A percentile compares a stretch with the other conserved stretches of the same genome.
Conservation (phyloP, 176 grass and related monocot species). For the Cymbopogon citratus region DNA sequence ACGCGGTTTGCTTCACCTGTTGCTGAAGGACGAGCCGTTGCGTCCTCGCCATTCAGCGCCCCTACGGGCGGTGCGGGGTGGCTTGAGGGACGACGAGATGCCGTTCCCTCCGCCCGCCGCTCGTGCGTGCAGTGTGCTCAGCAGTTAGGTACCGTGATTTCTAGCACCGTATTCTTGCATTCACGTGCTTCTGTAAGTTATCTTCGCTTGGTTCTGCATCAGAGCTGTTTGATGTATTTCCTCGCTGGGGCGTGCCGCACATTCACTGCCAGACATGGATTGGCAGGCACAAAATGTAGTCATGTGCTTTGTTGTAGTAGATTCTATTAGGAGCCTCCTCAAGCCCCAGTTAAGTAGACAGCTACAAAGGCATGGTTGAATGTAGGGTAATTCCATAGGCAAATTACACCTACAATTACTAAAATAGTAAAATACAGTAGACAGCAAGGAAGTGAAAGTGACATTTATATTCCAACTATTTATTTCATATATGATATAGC, state of each 20-base stretch:
- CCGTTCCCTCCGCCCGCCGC: not conserved
- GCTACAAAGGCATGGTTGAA: not conserved
- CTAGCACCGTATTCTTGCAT: not conserved
- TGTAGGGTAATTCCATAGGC: not conserved
- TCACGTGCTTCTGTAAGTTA: not conserved
- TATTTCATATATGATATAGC: not conserved
- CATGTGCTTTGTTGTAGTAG: not conserved
- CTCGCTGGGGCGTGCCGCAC: not conserved
- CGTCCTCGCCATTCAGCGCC: not conserved
- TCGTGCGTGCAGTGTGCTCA: not conserved
- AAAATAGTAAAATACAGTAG: not conserved
- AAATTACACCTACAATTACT: not conserved
- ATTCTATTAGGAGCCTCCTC: not conserved
- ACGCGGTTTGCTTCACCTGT: no score
- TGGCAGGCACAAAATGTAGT: not conserved
- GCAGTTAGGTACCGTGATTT: not conserved
- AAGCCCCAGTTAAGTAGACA: not conserved
- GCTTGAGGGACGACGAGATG: not conserved
- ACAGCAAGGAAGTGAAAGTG: not conserved
- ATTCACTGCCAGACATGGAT: not conserved
- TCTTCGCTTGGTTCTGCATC: not conserved
- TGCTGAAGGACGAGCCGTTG: not conserved
- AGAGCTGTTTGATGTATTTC: not conserved
- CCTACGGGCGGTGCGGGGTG: not conserved
- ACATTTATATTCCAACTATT: not conserved